These are phyloP conservation scores for Phytophthora quininea DNA, from an alignment of 352 stramenopile species.

Conservation along the genomic window DNA sequence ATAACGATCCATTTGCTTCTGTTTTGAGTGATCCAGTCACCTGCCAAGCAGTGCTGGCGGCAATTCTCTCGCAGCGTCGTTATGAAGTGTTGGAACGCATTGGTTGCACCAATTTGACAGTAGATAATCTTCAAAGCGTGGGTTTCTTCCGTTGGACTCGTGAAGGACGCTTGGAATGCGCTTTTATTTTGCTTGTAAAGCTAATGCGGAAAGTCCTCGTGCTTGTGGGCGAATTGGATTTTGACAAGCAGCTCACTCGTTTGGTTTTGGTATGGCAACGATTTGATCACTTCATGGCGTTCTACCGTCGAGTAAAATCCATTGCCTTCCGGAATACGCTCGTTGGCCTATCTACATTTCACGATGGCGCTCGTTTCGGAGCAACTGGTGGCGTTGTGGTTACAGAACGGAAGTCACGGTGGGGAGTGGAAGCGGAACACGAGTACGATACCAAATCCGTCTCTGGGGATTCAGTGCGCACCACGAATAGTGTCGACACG, in stretches of 20 bases:
- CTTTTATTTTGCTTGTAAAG: conserved; percentile 14
- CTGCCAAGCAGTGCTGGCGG: conserved; percentile 3
- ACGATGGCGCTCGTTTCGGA: conserved; percentile 8
- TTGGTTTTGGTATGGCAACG: conserved; percentile 4
- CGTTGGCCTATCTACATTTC: conserved; percentile 4
- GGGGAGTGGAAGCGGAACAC: background rate
- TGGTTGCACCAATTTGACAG: conserved; percentile 10
- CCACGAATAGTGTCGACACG: background rate
- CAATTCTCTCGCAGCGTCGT: conserved; percentile 1
- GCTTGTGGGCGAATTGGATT: background rate
- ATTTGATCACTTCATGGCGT: conserved; percentile 18
- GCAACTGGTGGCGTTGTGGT: background rate
- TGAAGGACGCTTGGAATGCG: conserved; percentile 6
- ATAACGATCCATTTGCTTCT: conserved; percentile 5
- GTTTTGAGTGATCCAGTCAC: background rate
- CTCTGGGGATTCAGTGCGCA: too few relatives aligned
- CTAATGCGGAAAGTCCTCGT: conserved; percentile 8
- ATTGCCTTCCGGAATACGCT: background rate
- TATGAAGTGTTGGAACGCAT: conserved; percentile 1
- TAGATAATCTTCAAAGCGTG: conserved; percentile 11
- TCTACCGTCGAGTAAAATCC: conserved; percentile 16
- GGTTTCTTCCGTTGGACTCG: conserved; percentile 7
- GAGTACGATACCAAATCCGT: background rate
- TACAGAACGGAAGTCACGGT: background rate
- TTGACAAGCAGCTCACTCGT: conserved; percentile 4